Percentiles rank a stretch among this genome's conserved stretches.
These are phyloP conservation scores for Talaromyces sp. DNA, from an alignment of 2,329 filamentous ascomycete genomes.

Conservation along the genomic window DNA sequence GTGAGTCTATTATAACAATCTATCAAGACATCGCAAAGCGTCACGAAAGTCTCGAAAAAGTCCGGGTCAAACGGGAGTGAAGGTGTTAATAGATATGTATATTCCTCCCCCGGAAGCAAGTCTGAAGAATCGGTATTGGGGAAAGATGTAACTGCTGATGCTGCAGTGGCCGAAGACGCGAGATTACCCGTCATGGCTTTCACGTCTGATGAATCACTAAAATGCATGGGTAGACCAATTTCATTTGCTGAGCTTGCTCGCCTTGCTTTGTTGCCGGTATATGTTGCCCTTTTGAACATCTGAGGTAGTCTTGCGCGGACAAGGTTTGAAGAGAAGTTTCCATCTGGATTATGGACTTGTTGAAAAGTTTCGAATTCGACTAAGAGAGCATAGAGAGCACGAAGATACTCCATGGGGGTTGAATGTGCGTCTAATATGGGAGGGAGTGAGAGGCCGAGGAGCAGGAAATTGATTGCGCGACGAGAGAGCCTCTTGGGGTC, in stretches of 20 bases:
- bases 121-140: constrained; percentile 52
- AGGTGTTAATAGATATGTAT: constrained; percentile 83
- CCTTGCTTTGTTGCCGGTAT: constrained; percentile 52
- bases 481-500: constrained; percentile 77
- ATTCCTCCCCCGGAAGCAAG: constrained; percentile 76
- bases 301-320: constrained; percentile 74
- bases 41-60: constrained; percentile 94
- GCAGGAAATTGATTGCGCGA: constrained; percentile 86
- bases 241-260: constrained; percentile 57
- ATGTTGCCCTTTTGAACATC: constrained; percentile 68
- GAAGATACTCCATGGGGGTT: constrained; percentile 77
- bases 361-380: constrained; percentile 93
- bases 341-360: constrained; percentile 74
- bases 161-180: constrained; percentile 33
- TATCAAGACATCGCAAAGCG: constrained; percentile 89
- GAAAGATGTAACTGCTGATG: constrained; percentile 37
- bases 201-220: constrained; percentile 44
- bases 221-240: constrained; percentile 51
- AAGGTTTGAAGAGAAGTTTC: constrained; percentile 62
- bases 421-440: constrained; percentile 79
- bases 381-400: constrained; percentile 76
- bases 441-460: constrained; percentile 87
- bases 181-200: constrained; percentile 41
- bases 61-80: constrained; percentile 92
- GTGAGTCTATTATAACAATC: constrained; percentile 82